Evolutionary conservation across 805 yeast genomes (phyloP).

Genomic region (Torulaspora microellipsoides): DNA sequence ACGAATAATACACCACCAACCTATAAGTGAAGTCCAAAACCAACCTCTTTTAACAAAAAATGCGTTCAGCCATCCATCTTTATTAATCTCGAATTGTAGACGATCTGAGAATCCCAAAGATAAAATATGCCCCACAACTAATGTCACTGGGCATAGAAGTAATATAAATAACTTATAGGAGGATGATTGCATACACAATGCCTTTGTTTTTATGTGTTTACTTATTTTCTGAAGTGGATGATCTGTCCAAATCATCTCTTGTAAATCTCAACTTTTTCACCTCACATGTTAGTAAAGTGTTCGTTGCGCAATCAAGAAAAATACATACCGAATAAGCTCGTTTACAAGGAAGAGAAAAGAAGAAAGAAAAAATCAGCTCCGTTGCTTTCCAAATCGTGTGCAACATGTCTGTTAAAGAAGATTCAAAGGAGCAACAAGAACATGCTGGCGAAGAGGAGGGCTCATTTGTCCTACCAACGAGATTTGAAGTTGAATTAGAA

Average conservation of each 20-base stretch:
- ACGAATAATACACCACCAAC: slow-evolving; percentile 23
- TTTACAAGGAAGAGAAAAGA: neutral
- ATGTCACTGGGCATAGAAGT: slow-evolving; percentile 39
- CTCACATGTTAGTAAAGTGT: no score
- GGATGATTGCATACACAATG: neutral
- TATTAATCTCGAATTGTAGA: slow-evolving; percentile 34
- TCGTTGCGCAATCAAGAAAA: no score
- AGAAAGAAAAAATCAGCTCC: slow-evolving; percentile 1
- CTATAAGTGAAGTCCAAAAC: slow-evolving; percentile 72
- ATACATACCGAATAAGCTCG: neutral
- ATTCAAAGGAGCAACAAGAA: neutral
- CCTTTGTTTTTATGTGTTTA: no score
- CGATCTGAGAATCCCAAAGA: slow-evolving; percentile 33
- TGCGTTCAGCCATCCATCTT: slow-evolving; percentile 65
- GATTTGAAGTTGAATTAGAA: slow-evolving; percentile 42
- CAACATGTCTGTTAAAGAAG: neutral
- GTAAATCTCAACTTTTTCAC: neutral
- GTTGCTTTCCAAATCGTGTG: neutral
- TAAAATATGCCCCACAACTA: slow-evolving; percentile 47
- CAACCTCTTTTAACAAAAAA: slow-evolving; percentile 85
- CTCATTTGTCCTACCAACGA: slow-evolving; percentile 42
- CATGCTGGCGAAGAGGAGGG: neutral
- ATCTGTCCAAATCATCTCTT: no score
- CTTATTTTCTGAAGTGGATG: no score
- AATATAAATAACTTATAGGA: slow-evolving; percentile 8